Evolutionary conservation across 1,284 basidiomycete genomes (phyloP).

Genomic region (Fomitopsis pinicola): DNA sequence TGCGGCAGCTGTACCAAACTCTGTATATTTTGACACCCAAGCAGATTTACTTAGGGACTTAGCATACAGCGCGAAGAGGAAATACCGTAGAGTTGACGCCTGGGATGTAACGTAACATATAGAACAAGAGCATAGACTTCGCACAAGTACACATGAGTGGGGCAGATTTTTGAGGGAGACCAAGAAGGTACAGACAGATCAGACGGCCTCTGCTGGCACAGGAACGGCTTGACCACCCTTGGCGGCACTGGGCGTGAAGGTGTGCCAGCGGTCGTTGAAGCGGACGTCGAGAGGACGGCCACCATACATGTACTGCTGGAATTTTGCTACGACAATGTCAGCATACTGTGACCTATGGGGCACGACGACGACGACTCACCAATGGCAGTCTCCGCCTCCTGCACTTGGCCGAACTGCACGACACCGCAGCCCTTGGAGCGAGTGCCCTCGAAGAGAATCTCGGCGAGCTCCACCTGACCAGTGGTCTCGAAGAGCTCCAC

Average conservation of each 20-base stretch:
- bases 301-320: conserved; percentile 89
- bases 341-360: background rate
- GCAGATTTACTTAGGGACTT: conserved; percentile 3
- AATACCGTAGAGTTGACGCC: conserved; percentile 6
- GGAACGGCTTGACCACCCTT: conserved; percentile 71
- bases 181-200: background rate
- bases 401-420: conserved; percentile 87
- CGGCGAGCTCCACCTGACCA: conserved; percentile 89
- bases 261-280: conserved; percentile 91
- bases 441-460: conserved; percentile 88
- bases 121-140: conserved; percentile 2
- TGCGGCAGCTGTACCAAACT: background rate
- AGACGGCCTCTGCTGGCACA: conserved; percentile 23
- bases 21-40: conserved; percentile 6
- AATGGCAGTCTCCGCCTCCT: conserved; percentile 92
- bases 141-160: conserved; percentile 6
- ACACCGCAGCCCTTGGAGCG: conserved; percentile 93
- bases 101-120: conserved; percentile 6
- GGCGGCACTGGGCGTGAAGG: conserved; percentile 79
- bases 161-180: background rate
- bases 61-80: conserved; percentile 5
- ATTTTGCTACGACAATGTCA: conserved; percentile 58
- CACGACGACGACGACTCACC: conserved; percentile 39
- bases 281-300: conserved; percentile 83
- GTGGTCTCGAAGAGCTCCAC: conserved; percentile 98